phyloP scores from a whole-genome alignment of 2,329 filamentous ascomycete species.

The Fusarium agapanthi region DNA sequence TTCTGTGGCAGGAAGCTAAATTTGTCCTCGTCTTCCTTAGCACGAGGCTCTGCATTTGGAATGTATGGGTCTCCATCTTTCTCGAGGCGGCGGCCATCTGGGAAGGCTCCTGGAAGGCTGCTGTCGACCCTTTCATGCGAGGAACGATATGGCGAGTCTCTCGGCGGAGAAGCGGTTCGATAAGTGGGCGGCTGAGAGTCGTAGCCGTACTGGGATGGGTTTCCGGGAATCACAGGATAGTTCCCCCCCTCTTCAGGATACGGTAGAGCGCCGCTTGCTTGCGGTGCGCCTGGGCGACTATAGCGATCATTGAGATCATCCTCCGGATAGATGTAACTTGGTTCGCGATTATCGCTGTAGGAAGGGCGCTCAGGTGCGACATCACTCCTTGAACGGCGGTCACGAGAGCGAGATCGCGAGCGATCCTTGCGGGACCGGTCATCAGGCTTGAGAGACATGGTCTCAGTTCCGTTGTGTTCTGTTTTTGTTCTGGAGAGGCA shows the following conservation, averaged over 20 bases:
- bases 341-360: constrained; percentile 53
- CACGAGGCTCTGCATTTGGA: constrained; percentile 16
- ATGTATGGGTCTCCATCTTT: constrained; percentile 38
- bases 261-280: constrained; percentile 47
- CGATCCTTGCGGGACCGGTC: constrained; percentile 55
- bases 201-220: constrained; percentile 51
- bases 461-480: background rate
- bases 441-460: constrained; percentile 63
- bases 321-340: constrained; percentile 53
- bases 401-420: constrained; percentile 57
- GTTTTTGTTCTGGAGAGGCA: constrained; percentile 1
- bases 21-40: constrained; percentile 47
- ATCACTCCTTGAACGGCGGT: constrained; percentile 46
- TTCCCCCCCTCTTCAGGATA: constrained; percentile 52
- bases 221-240: constrained; percentile 50
- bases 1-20: constrained; percentile 59
- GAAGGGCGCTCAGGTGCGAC: constrained; percentile 43
- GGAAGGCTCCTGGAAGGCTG: constrained; percentile 47
- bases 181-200: constrained; percentile 48
- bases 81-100: constrained; percentile 44
- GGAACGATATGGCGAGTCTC: constrained; percentile 48
- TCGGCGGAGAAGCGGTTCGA: constrained; percentile 48
- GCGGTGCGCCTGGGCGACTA: constrained; percentile 45
- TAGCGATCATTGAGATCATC: constrained; percentile 54
- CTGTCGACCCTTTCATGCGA: constrained; percentile 48